Evolutionary conservation across 2,329 filamentous ascomycete genomes (phyloP).

Genomic region (Cladophialophora carrionii): DNA sequence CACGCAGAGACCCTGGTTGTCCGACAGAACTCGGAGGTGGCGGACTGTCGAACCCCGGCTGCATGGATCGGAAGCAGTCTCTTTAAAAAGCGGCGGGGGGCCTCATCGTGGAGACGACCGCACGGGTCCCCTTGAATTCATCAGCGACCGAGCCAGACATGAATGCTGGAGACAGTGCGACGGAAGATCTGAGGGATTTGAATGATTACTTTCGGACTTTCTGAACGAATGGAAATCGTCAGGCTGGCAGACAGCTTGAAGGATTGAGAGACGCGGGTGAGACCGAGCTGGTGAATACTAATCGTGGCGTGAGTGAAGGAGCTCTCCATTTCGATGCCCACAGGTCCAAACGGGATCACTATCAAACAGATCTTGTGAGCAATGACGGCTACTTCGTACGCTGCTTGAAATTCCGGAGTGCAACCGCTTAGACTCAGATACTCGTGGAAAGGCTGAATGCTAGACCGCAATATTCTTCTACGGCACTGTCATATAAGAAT

Average conservation of each 20-base stretch:
- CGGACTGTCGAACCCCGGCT: background rate
- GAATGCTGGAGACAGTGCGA: background rate
- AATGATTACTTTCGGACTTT: constrained; percentile 7
- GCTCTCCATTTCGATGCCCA: background rate
- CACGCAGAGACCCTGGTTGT: background rate
- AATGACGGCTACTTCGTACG: no score
- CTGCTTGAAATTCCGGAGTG: no score
- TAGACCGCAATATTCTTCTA: background rate
- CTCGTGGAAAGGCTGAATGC: background rate
- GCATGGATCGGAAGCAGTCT: background rate
- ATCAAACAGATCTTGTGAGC: no score
- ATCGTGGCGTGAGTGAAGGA: background rate
- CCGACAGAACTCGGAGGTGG: background rate
- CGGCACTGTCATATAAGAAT: background rate
- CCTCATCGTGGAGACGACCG: background rate
- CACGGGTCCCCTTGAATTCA: background rate
- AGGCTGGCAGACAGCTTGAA: background rate
- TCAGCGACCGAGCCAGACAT: background rate
- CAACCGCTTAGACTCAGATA: background rate
- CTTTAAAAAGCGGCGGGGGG: no score
- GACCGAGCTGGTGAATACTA: background rate
- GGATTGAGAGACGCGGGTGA: background rate
- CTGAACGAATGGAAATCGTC: background rate
- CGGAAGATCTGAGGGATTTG: constrained; percentile 17
- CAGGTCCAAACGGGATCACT: no score